These are phyloP conservation scores for Boletus rubropictus DNA, from an alignment of 768 basidiomycete species.

Conservation along the genomic window DNA sequence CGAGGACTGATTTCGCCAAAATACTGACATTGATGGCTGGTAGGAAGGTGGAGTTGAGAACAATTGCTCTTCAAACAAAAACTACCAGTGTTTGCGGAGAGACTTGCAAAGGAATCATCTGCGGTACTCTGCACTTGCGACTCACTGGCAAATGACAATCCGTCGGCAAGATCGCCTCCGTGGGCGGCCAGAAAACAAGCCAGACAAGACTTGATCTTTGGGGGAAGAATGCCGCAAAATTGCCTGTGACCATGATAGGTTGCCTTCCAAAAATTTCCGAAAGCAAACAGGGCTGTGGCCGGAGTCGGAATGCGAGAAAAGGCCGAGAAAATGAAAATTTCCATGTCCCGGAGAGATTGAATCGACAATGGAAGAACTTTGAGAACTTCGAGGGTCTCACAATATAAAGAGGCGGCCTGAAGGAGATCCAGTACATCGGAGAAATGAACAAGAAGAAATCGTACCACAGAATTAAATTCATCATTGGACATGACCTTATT, in stretches of 20 bases:
- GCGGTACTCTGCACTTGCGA: constrained; percentile 32
- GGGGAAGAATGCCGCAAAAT: constrained; percentile 36
- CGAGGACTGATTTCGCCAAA: constrained; percentile 16
- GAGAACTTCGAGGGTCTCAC: constrained; percentile 37
- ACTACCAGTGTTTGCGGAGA: constrained; percentile 6
- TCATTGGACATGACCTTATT: constrained; percentile 34
- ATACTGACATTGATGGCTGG: background rate
- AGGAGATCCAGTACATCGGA: background rate
- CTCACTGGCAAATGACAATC: constrained; percentile 34
- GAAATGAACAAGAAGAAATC: constrained; percentile 14
- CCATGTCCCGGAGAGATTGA: constrained; percentile 36
- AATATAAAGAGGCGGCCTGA: constrained; percentile 39
- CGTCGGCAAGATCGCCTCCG: constrained; percentile 44
- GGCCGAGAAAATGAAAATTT: constrained; percentile 45
- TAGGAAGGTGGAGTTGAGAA: constrained; percentile 1
- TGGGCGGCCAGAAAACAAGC: constrained; percentile 42
- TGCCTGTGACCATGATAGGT: constrained; percentile 44
- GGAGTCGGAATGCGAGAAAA: constrained; percentile 45
- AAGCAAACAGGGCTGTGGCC: constrained; percentile 47
- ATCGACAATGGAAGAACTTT: constrained; percentile 35
- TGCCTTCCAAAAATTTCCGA: constrained; percentile 52
- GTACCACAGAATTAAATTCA: constrained; percentile 46
- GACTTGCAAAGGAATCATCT: constrained; percentile 18
- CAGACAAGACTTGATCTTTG: constrained; percentile 40
- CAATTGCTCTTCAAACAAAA: constrained; percentile 16